A percentile compares a stretch with the other conserved stretches of the same genome.
phyloP scores from a whole-genome alignment of 2,329 filamentous ascomycete species.

The Botryotinia calthae region DNA sequence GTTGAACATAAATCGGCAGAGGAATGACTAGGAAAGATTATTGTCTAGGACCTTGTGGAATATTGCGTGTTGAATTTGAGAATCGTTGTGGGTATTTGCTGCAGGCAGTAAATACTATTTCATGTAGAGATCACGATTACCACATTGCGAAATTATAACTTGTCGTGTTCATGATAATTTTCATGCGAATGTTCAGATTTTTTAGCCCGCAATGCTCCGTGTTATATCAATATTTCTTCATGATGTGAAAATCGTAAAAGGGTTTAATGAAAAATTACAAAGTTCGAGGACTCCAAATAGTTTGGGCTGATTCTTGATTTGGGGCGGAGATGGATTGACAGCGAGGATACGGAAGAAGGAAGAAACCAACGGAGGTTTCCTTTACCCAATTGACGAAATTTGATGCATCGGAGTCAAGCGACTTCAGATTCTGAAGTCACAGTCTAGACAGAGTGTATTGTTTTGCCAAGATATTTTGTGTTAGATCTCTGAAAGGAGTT shows the following conservation, averaged over 20 bases:
- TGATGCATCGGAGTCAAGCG: neutral
- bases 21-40: neutral
- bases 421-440: neutral
- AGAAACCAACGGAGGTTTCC: neutral
- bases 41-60: too few species aligned
- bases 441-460: neutral
- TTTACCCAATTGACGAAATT: neutral
- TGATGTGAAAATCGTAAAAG: too few species aligned
- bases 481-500: neutral
- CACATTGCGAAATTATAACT: neutral
- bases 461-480: neutral
- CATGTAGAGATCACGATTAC: neutral
- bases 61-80: neutral
- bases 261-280: too few species aligned
- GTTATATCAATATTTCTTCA: too few species aligned
- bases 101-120: neutral
- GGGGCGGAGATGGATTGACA: neutral
- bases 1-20: neutral
- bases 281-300: neutral
- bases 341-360: neutral
- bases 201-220: neutral
- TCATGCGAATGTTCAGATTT: neutral
- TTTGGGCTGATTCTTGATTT: neutral
- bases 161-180: neutral
- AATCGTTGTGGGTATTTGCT: neutral